Evolutionary conservation across 495 filamentous ascomycete genomes (phyloP).

Genomic region (Penicillium egyptiacum): DNA sequence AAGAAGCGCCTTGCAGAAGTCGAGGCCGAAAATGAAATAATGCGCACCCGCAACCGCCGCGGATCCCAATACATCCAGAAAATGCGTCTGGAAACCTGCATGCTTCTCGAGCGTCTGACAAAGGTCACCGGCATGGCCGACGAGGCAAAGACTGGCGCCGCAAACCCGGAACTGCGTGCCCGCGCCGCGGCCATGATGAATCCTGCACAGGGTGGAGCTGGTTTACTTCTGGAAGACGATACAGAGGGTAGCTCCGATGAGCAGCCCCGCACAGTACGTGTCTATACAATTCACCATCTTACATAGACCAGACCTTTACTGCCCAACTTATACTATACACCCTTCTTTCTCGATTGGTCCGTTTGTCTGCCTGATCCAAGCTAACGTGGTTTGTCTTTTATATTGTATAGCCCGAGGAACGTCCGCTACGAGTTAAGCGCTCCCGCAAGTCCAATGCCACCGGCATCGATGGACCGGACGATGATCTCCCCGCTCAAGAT

Average conservation of each 20-base stretch:
- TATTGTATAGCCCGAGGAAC: slow-evolving; percentile 74
- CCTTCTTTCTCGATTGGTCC: background rate
- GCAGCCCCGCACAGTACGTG: slow-evolving; percentile 47
- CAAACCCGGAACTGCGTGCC: slow-evolving; percentile 39
- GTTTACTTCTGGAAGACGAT: slow-evolving; percentile 43
- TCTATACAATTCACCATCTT: background rate
- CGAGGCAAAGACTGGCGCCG: slow-evolving; percentile 38
- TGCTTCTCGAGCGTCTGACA: slow-evolving; percentile 83
- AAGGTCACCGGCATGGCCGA: slow-evolving; percentile 76
- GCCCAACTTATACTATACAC: background rate
- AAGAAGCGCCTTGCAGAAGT: slow-evolving; percentile 88
- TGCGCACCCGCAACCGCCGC: slow-evolving; percentile 74
- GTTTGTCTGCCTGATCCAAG: background rate
- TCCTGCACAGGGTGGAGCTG: slow-evolving; percentile 24
- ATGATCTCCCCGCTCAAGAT: slow-evolving; percentile 23
- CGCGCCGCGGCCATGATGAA: slow-evolving; percentile 39
- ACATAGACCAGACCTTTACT: background rate
- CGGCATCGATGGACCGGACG: slow-evolving; percentile 28
- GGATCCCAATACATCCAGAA: slow-evolving; percentile 82
- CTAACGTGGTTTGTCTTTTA: slow-evolving; percentile 9
- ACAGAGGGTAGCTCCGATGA: slow-evolving; percentile 52
- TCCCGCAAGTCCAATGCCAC: slow-evolving; percentile 53
- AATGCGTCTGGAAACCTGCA: slow-evolving; percentile 85
- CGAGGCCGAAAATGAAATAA: slow-evolving; percentile 81
- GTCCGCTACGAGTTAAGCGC: slow-evolving; percentile 85